phyloP scores from a whole-genome alignment of 73 alveolate species.

The Paramecium bursaria region DNA sequence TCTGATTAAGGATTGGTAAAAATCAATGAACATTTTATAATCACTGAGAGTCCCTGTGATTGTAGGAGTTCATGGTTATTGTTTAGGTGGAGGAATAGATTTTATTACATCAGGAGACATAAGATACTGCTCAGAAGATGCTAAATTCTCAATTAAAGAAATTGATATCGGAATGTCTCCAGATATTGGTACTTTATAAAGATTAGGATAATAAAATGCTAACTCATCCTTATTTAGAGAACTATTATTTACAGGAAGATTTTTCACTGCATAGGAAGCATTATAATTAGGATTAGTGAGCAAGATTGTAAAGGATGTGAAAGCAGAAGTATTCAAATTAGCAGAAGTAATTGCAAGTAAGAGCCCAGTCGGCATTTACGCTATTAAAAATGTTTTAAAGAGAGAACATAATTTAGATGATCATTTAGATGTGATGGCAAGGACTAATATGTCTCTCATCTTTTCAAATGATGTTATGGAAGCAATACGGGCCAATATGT shows the following conservation, averaged over 20 bases:
- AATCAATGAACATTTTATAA: slow-evolving; percentile 8
- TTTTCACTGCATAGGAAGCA: slow-evolving; percentile 79
- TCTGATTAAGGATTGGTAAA: slow-evolving; percentile 42
- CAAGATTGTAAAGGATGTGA: slow-evolving; percentile 50
- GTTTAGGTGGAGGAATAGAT: slow-evolving; percentile 88
- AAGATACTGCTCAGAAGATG: slow-evolving; percentile 79
- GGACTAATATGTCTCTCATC: slow-evolving; percentile 52
- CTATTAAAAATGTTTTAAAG: slow-evolving; percentile 39
- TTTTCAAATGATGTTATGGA: slow-evolving; percentile 28
- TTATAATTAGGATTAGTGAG: slow-evolving; percentile 69
- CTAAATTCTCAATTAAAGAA: slow-evolving; percentile 81
- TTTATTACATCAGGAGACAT: slow-evolving; percentile 83
- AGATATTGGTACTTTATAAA: slow-evolving; percentile 79
- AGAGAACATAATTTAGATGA: slow-evolving; percentile 38
- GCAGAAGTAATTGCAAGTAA: slow-evolving; percentile 35
- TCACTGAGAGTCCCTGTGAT: slow-evolving; percentile 77
- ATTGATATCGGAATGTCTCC: slow-evolving; percentile 86
- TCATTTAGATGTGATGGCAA: slow-evolving; percentile 50
- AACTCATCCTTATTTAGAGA: slow-evolving; percentile 80
- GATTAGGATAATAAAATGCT: slow-evolving; percentile 71
- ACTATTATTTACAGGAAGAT: slow-evolving; percentile 79
- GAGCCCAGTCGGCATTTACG: slow-evolving; percentile 4
- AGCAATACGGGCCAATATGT: slow-evolving; percentile 16
- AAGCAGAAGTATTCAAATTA: slow-evolving; percentile 24
- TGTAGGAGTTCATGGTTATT: slow-evolving; percentile 79